Evolutionary conservation across 1,284 basidiomycete genomes (phyloP).

Genomic region (Melampsora larici-populina): DNA sequence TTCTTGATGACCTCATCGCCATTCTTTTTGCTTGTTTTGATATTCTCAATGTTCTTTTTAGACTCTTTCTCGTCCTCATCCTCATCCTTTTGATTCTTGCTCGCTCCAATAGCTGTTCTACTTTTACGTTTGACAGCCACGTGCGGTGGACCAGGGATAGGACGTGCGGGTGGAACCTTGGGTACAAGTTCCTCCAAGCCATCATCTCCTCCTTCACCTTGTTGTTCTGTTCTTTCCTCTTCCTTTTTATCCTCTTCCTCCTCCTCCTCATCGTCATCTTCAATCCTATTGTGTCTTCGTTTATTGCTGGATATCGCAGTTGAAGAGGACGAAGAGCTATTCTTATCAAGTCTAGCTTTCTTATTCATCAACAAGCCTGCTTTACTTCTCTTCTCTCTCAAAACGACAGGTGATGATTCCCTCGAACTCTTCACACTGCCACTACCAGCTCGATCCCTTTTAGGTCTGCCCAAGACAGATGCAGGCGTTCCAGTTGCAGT

Average conservation of each 20-base stretch:
- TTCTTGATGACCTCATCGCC: too few species aligned
- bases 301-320: background rate
- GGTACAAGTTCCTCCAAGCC: background rate
- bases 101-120: background rate
- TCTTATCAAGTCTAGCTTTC: background rate
- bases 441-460: conserved; percentile 17
- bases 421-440: conserved; percentile 38
- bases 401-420: conserved; percentile 37
- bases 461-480: conserved; percentile 4
- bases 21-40: too few species aligned
- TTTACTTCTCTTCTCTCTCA: conserved; percentile 16
- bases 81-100: background rate
- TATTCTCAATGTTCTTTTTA: too few species aligned
- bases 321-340: background rate
- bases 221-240: too few species aligned
- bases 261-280: too few species aligned
- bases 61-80: too few species aligned
- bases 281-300: background rate
- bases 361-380: background rate
- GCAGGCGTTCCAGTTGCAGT: background rate
- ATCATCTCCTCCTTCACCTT: too few species aligned
- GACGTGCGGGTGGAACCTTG: background rate
- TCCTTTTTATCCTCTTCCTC: too few species aligned
- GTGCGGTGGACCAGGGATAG: background rate
- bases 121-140: background rate